A percentile compares a stretch with the other conserved stretches of the same genome.
Conservation (phyloP, 208 protist genomes). For the Trypanosoma theileri region DNA sequence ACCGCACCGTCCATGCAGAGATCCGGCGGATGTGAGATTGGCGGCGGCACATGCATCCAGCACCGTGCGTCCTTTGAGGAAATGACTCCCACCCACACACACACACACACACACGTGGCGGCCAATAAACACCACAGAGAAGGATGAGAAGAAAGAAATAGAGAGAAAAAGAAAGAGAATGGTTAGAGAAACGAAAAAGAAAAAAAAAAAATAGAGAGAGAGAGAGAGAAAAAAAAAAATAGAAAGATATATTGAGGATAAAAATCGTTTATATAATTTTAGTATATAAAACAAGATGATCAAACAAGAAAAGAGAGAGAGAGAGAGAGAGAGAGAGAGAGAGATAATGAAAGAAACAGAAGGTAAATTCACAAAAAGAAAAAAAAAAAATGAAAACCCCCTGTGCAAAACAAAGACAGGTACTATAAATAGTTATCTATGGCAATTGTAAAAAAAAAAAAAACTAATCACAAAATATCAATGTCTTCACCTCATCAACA, state of each 20-base stretch:
- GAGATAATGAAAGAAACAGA: no score
- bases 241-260: not conserved
- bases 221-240: not conserved
- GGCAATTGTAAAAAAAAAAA: not conserved
- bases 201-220: not conserved
- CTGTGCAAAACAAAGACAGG: not conserved
- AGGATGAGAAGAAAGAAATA: not conserved
- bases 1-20: not conserved
- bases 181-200: not conserved
- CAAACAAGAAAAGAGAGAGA: no score
- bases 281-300: no score
- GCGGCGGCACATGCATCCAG: conserved; percentile 26
- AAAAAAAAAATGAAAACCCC: no score
- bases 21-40: not conserved
- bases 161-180: conserved; percentile 1
- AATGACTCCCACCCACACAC: not conserved
- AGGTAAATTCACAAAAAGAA: no score
- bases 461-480: conserved; percentile 28
- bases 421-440: not conserved
- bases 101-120: conserved; percentile 1
- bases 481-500: conserved; percentile 58
- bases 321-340: no score
- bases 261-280: no score
- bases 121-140: not conserved
- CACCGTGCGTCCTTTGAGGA: not conserved